These are phyloP conservation scores for Eucalyptus pauciflora DNA, from an alignment of 345 rosid species.

Conservation along the genomic window DNA sequence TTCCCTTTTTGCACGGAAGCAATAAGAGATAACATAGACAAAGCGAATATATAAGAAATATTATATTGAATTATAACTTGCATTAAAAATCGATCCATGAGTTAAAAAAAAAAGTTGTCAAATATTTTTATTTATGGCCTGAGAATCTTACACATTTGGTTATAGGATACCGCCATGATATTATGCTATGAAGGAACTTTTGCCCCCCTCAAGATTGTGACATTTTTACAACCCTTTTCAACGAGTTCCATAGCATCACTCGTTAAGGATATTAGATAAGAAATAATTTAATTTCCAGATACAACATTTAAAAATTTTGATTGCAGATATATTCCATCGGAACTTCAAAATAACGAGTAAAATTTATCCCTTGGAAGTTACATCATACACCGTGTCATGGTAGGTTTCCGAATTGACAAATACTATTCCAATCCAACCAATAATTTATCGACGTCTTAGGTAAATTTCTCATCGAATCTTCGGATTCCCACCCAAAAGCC, in stretches of 20 bases:
- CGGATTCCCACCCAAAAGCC: fast-evolving
- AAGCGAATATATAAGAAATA: too few relatives aligned
- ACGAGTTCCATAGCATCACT: fast-evolving
- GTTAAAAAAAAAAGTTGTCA: too few relatives aligned
- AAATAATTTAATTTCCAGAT: background rate
- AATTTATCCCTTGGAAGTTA: background rate
- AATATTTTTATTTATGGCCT: too few relatives aligned
- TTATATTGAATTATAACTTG: too few relatives aligned
- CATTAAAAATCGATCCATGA: too few relatives aligned
- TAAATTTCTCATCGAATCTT: too few relatives aligned
- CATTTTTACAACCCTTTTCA: background rate
- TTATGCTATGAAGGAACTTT: background rate
- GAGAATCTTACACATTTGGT: too few relatives aligned
- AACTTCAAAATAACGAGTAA: too few relatives aligned
- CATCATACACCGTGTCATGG: fast-evolving
- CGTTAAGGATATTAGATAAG: background rate
- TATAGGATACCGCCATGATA: too few relatives aligned
- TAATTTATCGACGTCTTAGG: too few relatives aligned
- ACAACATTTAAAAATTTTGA: too few relatives aligned
- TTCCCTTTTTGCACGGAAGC: background rate
- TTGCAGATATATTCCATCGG: fast-evolving
- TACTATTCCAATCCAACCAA: background rate
- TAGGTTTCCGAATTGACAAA: too few relatives aligned
- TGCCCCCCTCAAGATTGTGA: background rate
- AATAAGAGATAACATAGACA: background rate